These are phyloP conservation scores for Saccharomyces hybrid DNA, from an alignment of 1,139 yeast species.

Conservation along the genomic window DNA sequence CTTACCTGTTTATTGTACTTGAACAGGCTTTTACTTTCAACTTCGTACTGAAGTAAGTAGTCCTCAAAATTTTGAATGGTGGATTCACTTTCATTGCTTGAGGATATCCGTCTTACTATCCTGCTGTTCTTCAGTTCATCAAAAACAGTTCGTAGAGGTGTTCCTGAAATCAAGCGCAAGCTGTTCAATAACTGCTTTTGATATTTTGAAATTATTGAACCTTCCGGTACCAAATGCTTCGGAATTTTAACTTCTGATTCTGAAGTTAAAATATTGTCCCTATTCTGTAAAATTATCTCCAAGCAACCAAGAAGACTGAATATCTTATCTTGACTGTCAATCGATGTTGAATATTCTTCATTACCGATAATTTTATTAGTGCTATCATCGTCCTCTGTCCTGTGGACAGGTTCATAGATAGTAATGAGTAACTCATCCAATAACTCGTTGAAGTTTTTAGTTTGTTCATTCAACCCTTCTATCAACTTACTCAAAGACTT, in stretches of 20 bases:
- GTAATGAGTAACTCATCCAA: slow-evolving; percentile 40
- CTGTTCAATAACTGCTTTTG: slow-evolving; percentile 17
- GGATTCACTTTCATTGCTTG: background rate
- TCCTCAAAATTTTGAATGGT: slow-evolving; percentile 16
- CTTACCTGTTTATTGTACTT: slow-evolving; percentile 33
- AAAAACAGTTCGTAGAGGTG: slow-evolving; percentile 22
- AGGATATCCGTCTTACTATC: slow-evolving; percentile 18
- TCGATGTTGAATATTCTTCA: slow-evolving; percentile 60
- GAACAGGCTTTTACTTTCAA: slow-evolving; percentile 15
- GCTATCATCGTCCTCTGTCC: slow-evolving; percentile 37
- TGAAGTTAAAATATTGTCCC: slow-evolving; percentile 42
- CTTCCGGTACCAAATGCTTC: slow-evolving; percentile 11
- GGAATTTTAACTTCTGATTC: slow-evolving; percentile 21
- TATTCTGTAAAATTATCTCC: slow-evolving; percentile 48
- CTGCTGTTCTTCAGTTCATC: slow-evolving; percentile 25
- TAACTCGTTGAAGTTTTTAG: slow-evolving; percentile 50
- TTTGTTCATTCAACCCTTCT: slow-evolving; percentile 46
- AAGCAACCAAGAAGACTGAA: slow-evolving; percentile 58
- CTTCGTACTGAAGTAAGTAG: slow-evolving; percentile 19
- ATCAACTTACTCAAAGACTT: slow-evolving; percentile 14
- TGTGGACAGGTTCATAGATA: slow-evolving; percentile 40
- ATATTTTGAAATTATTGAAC: slow-evolving; percentile 19
- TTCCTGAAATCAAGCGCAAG: slow-evolving; percentile 19
- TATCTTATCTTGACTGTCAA: slow-evolving; percentile 66
- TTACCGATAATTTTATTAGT: slow-evolving; percentile 46